These are phyloP conservation scores for Cladosporium sp. DNA, from an alignment of 2,329 filamentous ascomycete genomes.

Conservation along the genomic window DNA sequence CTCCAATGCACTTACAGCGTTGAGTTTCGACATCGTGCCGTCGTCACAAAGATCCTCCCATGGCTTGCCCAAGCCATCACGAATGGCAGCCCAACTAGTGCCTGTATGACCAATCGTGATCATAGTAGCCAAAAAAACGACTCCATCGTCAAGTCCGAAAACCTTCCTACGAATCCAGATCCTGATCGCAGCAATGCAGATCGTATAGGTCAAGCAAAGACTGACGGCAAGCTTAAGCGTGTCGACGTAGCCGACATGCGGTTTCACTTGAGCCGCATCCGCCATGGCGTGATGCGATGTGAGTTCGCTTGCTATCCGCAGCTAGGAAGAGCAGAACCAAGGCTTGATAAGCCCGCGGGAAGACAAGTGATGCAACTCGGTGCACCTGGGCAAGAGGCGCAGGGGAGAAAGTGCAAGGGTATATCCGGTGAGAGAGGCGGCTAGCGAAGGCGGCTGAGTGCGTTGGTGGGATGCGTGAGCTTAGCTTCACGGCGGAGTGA, in stretches of 20 bases:
- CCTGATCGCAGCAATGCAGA: slow-evolving; percentile 25
- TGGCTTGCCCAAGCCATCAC: slow-evolving; percentile 23
- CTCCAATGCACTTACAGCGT: slow-evolving; percentile 10
- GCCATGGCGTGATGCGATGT: slow-evolving; percentile 5
- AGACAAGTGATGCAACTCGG: neutral
- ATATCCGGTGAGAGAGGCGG: neutral
- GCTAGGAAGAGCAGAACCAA: slow-evolving; percentile 2
- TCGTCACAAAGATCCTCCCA: slow-evolving; percentile 17
- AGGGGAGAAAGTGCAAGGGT: neutral
- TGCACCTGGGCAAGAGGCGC: neutral
- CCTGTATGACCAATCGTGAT: slow-evolving; percentile 25
- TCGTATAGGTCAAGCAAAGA: slow-evolving; percentile 27
- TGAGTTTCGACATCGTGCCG: slow-evolving; percentile 18
- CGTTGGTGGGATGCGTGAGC: neutral
- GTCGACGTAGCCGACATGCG: slow-evolving; percentile 3
- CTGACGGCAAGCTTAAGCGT: slow-evolving; percentile 25
- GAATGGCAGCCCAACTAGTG: slow-evolving; percentile 23
- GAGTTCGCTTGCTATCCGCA: slow-evolving; percentile 4
- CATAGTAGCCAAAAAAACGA: slow-evolving; percentile 25
- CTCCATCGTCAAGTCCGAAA: slow-evolving; percentile 25
- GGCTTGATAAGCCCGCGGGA: neutral
- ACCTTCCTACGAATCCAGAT: slow-evolving; percentile 25
- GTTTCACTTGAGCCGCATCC: neutral
- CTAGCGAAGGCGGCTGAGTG: neutral
- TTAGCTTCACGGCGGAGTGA: neutral